Evolutionary conservation across 2,329 filamentous ascomycete genomes (phyloP), one percentile per base, ranked within the genome.

Genomic region (Capronia americana): DNA sequence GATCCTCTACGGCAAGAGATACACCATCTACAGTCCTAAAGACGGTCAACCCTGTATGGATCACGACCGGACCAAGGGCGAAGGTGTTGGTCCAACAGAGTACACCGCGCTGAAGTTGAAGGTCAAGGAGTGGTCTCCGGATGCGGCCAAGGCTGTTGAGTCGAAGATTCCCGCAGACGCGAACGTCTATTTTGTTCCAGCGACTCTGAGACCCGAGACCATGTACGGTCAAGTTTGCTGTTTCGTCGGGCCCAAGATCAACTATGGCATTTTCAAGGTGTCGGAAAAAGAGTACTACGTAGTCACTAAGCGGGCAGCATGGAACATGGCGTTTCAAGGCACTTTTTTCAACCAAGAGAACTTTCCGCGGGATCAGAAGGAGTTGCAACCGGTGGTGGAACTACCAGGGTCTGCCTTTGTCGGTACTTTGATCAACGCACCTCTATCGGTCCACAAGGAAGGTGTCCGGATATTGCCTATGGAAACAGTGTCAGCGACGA

Each of bases 211-310:
- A 69, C 92, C 95, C 2, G 95, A 99, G 84, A 99, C 95, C 41
- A 98, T 99, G 94, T 99, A 98, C 77, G 96, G 96, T 48, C 95
- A 98, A 80, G 96, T 89, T 3, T 96, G 92, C 81, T 97, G 93
- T 78, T 99, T 98, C 73, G 92, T 99, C 56, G 92, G 93, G 3
- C 94, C 95, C 10, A 91, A 90, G 76, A 90, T 98, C 75, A 87
- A 85, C 53, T 99, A 99, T 75, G 94, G 94, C 58, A 82, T 99
- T 69, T 96, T 91, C 84, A 90, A 91, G 78, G 86, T 86, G 53
- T 85, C 84, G 5, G 84, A 89, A 66, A 88, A 85, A 91, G 92
- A 59, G 81, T 96, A 73, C 80, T 95, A 89, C 75, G 84, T 98
- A 67, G 85, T 93, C 70, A 96, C 92, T 14, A 89, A 95, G 72